Evolutionary conservation across 2,329 filamentous ascomycete genomes (phyloP), one percentile per base, ranked within the genome.

Genomic region (Clonostachys byssicola): DNA sequence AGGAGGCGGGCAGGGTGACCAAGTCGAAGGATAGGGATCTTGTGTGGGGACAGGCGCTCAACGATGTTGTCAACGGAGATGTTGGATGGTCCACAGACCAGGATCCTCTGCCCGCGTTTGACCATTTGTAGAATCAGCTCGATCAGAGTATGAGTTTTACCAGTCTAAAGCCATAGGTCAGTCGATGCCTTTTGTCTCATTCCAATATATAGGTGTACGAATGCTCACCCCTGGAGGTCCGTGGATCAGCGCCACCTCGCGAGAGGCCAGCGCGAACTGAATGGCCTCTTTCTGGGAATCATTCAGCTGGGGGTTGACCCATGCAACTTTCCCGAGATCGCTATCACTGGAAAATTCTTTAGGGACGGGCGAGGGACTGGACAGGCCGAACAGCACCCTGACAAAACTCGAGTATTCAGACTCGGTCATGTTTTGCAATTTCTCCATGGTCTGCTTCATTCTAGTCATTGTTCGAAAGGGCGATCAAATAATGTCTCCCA

Each of bases 11-110:
- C 94, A 0, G 94, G 94, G 65, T 99, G 94, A 2, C 94, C 94
- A 1, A 99, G 80, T 2, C 94, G 86, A 35, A 97, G 80, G 57
- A 97, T 90, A 0, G 90, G 86, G 2, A 96, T 77, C 59, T 90
- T 91, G 64, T 92, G 88, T 0, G 88, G 83, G 3, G 91, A 83
- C 2, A 97, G 78, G 8, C 94, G 84, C 67, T 99, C 94, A 9
- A 96, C 92, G 49, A 99, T 95, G 61, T 99, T 99, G 76, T 99
- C 94, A 2, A 99, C 94, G 1, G 90, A 94, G 56, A 99, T 92
- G 63, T 99, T 99, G 33, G 90, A 96, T 0, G 94, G 94, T 0
- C 92, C 94, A 59, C 94, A 97, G n/a, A 97, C 92, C 2, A 97
- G 76, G 12, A 97, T 75, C 2, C 91, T 82, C 46, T 85, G 77